Percentiles rank a stretch among this genome's conserved stretches.
phyloP scores from a whole-genome alignment of 2,329 filamentous ascomycete species.

The Cordyceps sp. region DNA sequence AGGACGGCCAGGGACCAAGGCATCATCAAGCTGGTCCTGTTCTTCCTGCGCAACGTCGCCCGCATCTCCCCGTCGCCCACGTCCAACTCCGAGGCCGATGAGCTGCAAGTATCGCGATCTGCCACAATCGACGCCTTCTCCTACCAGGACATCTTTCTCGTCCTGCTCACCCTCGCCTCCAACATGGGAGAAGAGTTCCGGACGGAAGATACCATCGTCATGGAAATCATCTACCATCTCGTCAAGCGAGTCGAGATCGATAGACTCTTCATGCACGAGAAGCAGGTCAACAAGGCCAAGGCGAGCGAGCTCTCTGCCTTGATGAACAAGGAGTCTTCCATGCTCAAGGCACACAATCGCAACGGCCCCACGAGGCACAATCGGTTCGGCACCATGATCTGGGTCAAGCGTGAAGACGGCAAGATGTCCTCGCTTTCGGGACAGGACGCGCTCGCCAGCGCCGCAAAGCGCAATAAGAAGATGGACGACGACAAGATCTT shows the following conservation, averaged over 20 bases:
- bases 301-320: slow-evolving; percentile 57
- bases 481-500: slow-evolving; percentile 87
- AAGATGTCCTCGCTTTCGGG: slow-evolving; percentile 79
- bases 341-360: slow-evolving; percentile 61
- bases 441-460: slow-evolving; percentile 65
- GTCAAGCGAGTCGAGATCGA: slow-evolving; percentile 76
- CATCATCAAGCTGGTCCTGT: slow-evolving; percentile 79
- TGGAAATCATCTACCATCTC: slow-evolving; percentile 86
- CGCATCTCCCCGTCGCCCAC: slow-evolving; percentile 64
- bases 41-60: slow-evolving; percentile 76
- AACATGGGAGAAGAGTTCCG: slow-evolving; percentile 91
- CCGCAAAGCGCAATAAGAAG: slow-evolving; percentile 59
- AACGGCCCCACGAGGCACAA: slow-evolving; percentile 78
- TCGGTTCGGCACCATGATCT: slow-evolving; percentile 92
- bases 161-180: slow-evolving; percentile 73
- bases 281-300: slow-evolving; percentile 50
- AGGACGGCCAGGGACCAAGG: slow-evolving; percentile 69
- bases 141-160: slow-evolving; percentile 75
- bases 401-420: slow-evolving; percentile 76
- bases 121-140: slow-evolving; percentile 79
- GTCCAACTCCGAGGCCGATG: slow-evolving; percentile 68
- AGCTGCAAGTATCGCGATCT: slow-evolving; percentile 75
- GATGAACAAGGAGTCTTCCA: slow-evolving; percentile 69
- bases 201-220: slow-evolving; percentile 70
- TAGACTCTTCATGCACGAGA: slow-evolving; percentile 72